Evolutionary conservation across 2,329 filamentous ascomycete species (phyloP).

Genomic region (Arthrobotrys entomopaga): DNA sequence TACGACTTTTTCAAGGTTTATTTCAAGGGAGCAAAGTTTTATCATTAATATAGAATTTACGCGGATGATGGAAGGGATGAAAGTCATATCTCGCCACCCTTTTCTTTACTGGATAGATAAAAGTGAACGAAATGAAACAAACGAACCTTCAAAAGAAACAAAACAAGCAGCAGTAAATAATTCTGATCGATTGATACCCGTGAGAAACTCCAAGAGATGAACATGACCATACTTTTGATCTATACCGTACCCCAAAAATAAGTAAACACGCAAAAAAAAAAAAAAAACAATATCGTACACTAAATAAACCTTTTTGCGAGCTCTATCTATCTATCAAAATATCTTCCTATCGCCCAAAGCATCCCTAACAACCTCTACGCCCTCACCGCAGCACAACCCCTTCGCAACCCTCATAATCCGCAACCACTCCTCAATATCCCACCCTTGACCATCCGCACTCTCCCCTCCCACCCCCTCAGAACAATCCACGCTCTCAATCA

Average conservation of each 20-base stretch:
- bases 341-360: slow-evolving; percentile 29
- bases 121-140: slow-evolving; percentile 41
- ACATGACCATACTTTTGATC: slow-evolving; percentile 30
- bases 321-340: slow-evolving; percentile 14
- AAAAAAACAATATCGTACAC: neutral
- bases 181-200: neutral
- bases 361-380: slow-evolving; percentile 49
- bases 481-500: slow-evolving; percentile 56
- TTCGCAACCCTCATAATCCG: slow-evolving; percentile 73
- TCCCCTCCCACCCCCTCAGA: slow-evolving; percentile 32
- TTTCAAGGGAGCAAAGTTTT: slow-evolving; percentile 2
- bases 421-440: slow-evolving; percentile 80
- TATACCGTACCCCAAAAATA: slow-evolving; percentile 10
- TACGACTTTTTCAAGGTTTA: neutral
- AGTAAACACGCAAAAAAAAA: neutral
- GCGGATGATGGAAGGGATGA: neutral
- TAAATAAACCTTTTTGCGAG: neutral
- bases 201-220: slow-evolving; percentile 22
- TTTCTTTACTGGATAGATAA: slow-evolving; percentile 51
- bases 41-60: slow-evolving; percentile 56
- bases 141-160: neutral
- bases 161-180: too few species aligned
- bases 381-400: slow-evolving; percentile 69
- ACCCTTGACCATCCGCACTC: slow-evolving; percentile 64
- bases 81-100: slow-evolving; percentile 9